These are phyloP conservation scores for Cytospora chrysosperma DNA, from an alignment of 2,329 filamentous ascomycete species.

Conservation along the genomic window DNA sequence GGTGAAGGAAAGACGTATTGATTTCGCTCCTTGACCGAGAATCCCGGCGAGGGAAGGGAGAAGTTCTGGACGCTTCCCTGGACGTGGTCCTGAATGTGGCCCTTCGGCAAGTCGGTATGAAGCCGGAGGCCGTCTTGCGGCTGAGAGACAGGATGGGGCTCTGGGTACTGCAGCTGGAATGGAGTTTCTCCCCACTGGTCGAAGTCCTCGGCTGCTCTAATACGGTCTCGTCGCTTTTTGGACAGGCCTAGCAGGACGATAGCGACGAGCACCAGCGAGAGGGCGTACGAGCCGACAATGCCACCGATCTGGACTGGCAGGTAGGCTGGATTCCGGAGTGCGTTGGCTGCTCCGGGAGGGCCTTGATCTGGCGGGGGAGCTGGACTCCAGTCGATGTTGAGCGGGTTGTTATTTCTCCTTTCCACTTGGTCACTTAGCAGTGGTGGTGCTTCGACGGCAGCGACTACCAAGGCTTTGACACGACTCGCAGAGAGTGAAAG, in stretches of 20 bases:
- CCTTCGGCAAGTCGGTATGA: background rate
- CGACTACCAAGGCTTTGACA: slow-evolving; percentile 26
- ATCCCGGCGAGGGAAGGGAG: slow-evolving; percentile 47
- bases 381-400: slow-evolving; percentile 54
- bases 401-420: slow-evolving; percentile 33
- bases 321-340: slow-evolving; percentile 59
- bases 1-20: slow-evolving; percentile 50
- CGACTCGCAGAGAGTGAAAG: slow-evolving; percentile 13
- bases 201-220: slow-evolving; percentile 53
- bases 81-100: slow-evolving; percentile 30
- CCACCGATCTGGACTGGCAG: slow-evolving; percentile 81
- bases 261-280: slow-evolving; percentile 73
- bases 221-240: slow-evolving; percentile 52
- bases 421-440: slow-evolving; percentile 28
- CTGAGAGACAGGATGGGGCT: slow-evolving; percentile 30
- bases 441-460: slow-evolving; percentile 30
- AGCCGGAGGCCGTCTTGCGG: slow-evolving; percentile 30
- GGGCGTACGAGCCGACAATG: slow-evolving; percentile 79
- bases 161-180: slow-evolving; percentile 34
- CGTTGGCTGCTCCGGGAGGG: slow-evolving; percentile 56
- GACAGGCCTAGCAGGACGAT: slow-evolving; percentile 61
- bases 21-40: slow-evolving; percentile 23
- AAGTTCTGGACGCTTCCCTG: slow-evolving; percentile 46
- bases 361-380: slow-evolving; percentile 61
- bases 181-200: slow-evolving; percentile 43